A percentile compares a stretch with the other conserved stretches of the same genome.
These are phyloP conservation scores for Kodamaea jinghongensis DNA, from an alignment of 805 yeast genomes.

Conservation along the genomic window DNA sequence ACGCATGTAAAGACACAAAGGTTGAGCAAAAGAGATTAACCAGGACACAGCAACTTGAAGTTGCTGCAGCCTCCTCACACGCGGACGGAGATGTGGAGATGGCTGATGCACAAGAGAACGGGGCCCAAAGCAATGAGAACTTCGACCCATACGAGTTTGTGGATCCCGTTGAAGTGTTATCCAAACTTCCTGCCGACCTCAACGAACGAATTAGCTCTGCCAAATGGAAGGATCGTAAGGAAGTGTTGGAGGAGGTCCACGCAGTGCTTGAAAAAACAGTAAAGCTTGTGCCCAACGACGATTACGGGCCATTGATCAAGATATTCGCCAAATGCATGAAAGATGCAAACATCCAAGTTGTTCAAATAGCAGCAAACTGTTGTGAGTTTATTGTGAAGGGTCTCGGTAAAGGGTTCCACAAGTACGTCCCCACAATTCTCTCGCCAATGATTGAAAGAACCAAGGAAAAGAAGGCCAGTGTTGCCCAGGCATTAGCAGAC, in stretches of 20 bases:
- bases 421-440: constrained; percentile 52
- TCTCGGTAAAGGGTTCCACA: constrained; percentile 53
- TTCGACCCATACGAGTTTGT: constrained; percentile 67
- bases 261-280: constrained; percentile 52
- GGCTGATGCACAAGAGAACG: constrained; percentile 20
- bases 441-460: constrained; percentile 72
- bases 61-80: constrained; percentile 12
- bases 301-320: constrained; percentile 63
- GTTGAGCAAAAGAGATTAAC: constrained; percentile 58
- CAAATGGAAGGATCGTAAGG: constrained; percentile 93
- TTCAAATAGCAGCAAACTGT: constrained; percentile 70
- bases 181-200: constrained; percentile 65
- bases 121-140: constrained; percentile 6
- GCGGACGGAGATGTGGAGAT: constrained; percentile 25
- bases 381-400: constrained; percentile 64
- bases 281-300: constrained; percentile 54
- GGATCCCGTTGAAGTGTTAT: constrained; percentile 65
- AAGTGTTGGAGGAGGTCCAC: constrained; percentile 64
- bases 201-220: constrained; percentile 50
- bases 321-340: constrained; percentile 68
- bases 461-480: constrained; percentile 82
- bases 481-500: constrained; percentile 63
- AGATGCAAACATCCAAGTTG: constrained; percentile 89
- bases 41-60: constrained; percentile 45
- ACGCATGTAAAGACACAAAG: constrained; percentile 36